Evolutionary conservation across 805 yeast genomes (phyloP).

Genomic region (Candida pseudofarinosa): DNA sequence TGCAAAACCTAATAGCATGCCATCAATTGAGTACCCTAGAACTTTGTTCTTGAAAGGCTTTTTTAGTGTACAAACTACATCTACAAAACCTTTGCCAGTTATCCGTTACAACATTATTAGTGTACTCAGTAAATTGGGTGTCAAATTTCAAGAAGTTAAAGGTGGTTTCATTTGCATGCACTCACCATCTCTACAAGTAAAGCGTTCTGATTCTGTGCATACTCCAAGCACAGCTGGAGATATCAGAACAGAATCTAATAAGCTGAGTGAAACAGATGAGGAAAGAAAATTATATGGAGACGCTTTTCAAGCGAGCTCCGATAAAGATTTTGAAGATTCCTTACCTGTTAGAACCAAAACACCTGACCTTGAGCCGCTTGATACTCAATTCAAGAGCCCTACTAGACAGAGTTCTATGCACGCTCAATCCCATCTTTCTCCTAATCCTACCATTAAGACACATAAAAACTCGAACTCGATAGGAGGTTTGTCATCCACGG

Average conservation of each 20-base stretch:
- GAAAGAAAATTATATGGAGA: slow-evolving; percentile 36
- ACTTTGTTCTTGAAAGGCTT: slow-evolving; percentile 90
- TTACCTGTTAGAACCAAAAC: slow-evolving; percentile 14
- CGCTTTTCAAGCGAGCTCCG: slow-evolving; percentile 35
- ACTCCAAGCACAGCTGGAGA: slow-evolving; percentile 1
- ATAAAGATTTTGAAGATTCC: slow-evolving; percentile 14
- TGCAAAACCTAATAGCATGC: slow-evolving; percentile 80
- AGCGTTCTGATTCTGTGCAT: slow-evolving; percentile 4
- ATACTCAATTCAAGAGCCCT: slow-evolving; percentile 17
- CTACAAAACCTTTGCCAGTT: slow-evolving; percentile 85
- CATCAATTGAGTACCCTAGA: slow-evolving; percentile 89
- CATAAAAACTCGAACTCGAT: slow-evolving; percentile 39
- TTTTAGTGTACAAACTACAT: slow-evolving; percentile 91
- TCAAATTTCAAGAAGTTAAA: slow-evolving; percentile 80
- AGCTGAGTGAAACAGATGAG: slow-evolving; percentile 18
- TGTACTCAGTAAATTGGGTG: slow-evolving; percentile 71
- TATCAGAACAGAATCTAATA: slow-evolving; percentile 12
- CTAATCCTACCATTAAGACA: slow-evolving; percentile 27
- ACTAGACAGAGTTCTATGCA: slow-evolving; percentile 39
- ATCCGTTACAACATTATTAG: slow-evolving; percentile 80
- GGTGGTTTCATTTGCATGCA: slow-evolving; percentile 91
- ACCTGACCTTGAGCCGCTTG: slow-evolving; percentile 20
- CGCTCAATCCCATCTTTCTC: slow-evolving; percentile 19
- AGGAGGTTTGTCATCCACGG: slow-evolving; percentile 12
- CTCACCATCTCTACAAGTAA: slow-evolving; percentile 42